A percentile compares a stretch with the other conserved stretches of the same genome.
Conservation (phyloP, 345 rosid genomes). For the Hibiscus tridactylites region DNA sequence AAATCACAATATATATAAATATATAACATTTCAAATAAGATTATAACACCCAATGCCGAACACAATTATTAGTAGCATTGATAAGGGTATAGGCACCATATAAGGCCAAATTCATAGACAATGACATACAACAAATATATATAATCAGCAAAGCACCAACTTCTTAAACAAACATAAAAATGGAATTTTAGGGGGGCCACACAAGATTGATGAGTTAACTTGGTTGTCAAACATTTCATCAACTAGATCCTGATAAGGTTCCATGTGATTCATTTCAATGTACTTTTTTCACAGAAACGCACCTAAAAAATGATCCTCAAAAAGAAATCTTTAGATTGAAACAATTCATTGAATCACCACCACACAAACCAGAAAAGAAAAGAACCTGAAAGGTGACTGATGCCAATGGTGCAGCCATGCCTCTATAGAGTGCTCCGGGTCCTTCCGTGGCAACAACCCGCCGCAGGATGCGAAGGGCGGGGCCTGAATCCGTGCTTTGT, state of each 20-base stretch:
- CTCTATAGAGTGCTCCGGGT: slow-evolving; percentile 67
- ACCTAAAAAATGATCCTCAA: no score
- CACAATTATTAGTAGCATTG: not conserved
- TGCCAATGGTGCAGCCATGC: slow-evolving; percentile 91
- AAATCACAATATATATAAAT: no score
- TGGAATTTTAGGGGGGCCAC: not conserved
- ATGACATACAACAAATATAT: not conserved
- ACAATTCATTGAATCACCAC: no score
- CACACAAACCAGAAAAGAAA: not conserved
- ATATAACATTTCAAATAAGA: no score
- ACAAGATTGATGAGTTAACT: not conserved
- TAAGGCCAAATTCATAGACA: slow-evolving; percentile 6
- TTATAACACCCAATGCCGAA: no score
- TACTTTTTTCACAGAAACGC: no score
- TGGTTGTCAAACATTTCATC: not conserved
- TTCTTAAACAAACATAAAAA: not conserved
- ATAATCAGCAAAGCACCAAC: not conserved
- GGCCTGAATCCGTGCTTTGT: slow-evolving; percentile 51
- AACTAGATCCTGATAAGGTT: slow-evolving; percentile 11
- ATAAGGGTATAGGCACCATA: slow-evolving; percentile 1
- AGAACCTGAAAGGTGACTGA: slow-evolving; percentile 88
- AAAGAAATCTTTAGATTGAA: not conserved
- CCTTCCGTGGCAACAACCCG: slow-evolving; percentile 52
- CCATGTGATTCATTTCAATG: no score
- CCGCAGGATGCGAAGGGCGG: slow-evolving; percentile 62